Evolutionary conservation across 2,329 filamentous ascomycete genomes (phyloP).

Genomic region (Mariannaea elegans): DNA sequence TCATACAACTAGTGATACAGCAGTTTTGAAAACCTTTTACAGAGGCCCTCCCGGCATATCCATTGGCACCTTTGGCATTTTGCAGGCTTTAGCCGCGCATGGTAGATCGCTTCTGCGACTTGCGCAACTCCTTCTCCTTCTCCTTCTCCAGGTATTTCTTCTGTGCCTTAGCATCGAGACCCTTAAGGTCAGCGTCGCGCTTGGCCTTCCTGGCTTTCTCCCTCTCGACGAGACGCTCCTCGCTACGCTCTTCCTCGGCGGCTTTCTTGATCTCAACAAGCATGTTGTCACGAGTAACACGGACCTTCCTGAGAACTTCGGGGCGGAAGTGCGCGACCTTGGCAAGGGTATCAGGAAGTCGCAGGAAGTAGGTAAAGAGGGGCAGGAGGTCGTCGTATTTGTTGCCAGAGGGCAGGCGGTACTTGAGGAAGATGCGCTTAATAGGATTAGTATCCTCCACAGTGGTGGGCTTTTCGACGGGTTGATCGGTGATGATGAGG

Average conservation of each 20-base stretch:
- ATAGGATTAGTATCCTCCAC: conserved; percentile 84
- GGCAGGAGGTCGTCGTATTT: conserved; percentile 74
- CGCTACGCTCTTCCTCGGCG: conserved; percentile 81
- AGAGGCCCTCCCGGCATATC: conserved; percentile 12
- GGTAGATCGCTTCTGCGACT: conserved; percentile 63
- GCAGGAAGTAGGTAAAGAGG: conserved; percentile 83
- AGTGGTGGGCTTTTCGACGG: conserved; percentile 83
- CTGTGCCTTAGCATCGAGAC: conserved; percentile 82
- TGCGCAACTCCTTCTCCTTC: conserved; percentile 75
- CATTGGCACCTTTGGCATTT: background rate
- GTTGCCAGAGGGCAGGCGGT: conserved; percentile 71
- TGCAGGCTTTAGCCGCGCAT: conserved; percentile 53
- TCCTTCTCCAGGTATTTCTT: conserved; percentile 87
- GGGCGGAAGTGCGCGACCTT: conserved; percentile 84
- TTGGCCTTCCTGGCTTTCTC: conserved; percentile 87
- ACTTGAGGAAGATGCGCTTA: conserved; percentile 87
- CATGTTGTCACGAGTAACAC: conserved; percentile 80
- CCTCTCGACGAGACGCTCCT: conserved; percentile 76
- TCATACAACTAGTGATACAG: conserved; percentile 18
- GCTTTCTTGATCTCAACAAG: conserved; percentile 81
- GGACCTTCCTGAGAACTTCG: conserved; percentile 88
- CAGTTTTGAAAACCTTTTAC: conserved; percentile 22
- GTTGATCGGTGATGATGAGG: conserved; percentile 89
- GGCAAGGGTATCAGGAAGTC: conserved; percentile 84
- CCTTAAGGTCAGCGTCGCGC: conserved; percentile 82